Percentiles rank a stretch among this genome's conserved stretches.
Conservation (phyloP, 257 asterid genomes). For the Nicotiana undulata region DNA sequence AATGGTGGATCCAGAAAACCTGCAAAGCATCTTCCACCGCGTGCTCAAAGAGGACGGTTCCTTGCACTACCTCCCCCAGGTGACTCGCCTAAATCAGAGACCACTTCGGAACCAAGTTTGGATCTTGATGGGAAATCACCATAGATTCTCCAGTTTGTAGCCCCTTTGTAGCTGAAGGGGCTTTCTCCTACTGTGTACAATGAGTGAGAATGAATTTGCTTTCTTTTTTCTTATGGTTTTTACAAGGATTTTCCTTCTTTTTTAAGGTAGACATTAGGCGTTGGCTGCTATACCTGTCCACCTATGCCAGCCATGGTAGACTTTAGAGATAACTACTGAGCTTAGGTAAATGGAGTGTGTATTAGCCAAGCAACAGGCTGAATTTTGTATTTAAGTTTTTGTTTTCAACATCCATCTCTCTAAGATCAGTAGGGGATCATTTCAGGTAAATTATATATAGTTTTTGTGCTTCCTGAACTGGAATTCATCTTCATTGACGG, state of each 20-base stretch:
- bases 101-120: slow-evolving; percentile 27
- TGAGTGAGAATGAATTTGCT: slow-evolving; percentile 18
- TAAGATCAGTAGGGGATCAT: neutral
- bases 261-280: slow-evolving; percentile 7
- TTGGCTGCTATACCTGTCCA: slow-evolving; percentile 15
- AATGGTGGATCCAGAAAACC: slow-evolving; percentile 53
- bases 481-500: neutral
- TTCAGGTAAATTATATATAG: neutral
- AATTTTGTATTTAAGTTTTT: slow-evolving; percentile 28
- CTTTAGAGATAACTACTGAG: slow-evolving; percentile 41
- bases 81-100: slow-evolving; percentile 31
- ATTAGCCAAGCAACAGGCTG: slow-evolving; percentile 25
- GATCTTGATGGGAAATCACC: slow-evolving; percentile 19
- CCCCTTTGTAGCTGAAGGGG: slow-evolving; percentile 8
- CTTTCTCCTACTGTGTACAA: slow-evolving; percentile 23
- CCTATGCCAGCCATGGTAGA: slow-evolving; percentile 26
- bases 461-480: neutral
- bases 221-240: neutral
- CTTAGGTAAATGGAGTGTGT: slow-evolving; percentile 21
- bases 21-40: slow-evolving; percentile 78
- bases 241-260: neutral
- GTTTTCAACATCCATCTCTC: neutral
- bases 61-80: slow-evolving; percentile 55
- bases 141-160: slow-evolving; percentile 10
- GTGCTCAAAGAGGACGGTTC: slow-evolving; percentile 69